phyloP scores from a whole-genome alignment of 495 filamentous ascomycete genomes.

The Trypethelium eluteriae region DNA sequence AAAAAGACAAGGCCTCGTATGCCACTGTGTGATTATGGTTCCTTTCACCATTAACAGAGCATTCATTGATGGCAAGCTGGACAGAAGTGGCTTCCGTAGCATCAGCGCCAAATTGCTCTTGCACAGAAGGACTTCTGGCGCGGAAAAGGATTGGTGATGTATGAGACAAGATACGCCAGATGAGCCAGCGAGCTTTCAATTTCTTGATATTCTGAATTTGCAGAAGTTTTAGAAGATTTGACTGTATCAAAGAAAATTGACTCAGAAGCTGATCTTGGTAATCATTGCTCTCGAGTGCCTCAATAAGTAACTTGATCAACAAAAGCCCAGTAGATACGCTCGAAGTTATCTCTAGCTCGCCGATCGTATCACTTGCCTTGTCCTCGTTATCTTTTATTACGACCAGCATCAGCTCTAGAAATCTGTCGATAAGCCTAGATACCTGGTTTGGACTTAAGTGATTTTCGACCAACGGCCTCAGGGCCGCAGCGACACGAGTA shows the following conservation, averaged over 20 bases:
- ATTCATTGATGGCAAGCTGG: not conserved
- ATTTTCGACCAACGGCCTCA: not conserved
- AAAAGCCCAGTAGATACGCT: not conserved
- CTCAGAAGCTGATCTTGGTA: constrained; percentile 4
- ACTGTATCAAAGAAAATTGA: not conserved
- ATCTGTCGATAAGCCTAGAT: not conserved
- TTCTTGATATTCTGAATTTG: not conserved
- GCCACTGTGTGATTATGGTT: not conserved
- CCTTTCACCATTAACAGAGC: not conserved
- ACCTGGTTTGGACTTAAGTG: not conserved
- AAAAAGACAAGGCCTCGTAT: not conserved
- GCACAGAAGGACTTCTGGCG: not conserved
- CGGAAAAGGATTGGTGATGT: not conserved
- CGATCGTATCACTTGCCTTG: not conserved
- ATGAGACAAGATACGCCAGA: not conserved
- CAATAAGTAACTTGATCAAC: constrained; percentile 2
- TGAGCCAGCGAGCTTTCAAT: not conserved
- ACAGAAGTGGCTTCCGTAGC: not conserved
- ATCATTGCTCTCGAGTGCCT: not conserved
- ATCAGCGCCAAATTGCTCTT: not conserved
- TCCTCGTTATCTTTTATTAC: not conserved
- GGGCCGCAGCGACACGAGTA: not conserved
- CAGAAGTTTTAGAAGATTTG: not conserved
- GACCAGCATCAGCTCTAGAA: not conserved
- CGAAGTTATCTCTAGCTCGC: not conserved